Base-by-base conservation (phyloP, 495 filamentous ascomycete genomes). In the Tuber indicum region DNA sequence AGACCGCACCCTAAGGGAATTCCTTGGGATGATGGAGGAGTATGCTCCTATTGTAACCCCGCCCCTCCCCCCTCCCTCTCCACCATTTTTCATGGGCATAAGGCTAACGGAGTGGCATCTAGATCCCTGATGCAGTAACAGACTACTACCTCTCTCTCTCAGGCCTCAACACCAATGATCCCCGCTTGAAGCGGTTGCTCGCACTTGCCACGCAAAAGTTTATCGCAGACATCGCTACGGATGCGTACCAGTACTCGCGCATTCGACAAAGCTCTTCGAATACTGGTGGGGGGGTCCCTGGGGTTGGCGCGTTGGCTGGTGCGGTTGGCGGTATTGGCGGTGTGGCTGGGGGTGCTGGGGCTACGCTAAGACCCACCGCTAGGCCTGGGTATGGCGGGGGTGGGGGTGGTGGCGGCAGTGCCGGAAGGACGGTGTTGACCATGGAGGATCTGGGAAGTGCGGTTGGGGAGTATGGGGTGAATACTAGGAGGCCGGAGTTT, bases 401-500 rank as follows among this genome's bases (percentile, higher is more conserved):
- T 80, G 96, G 95, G 78, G 96, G 95, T 0, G 92, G 92, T 73
- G 96, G 94, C 41, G 93, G 94, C 0, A 92, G 91, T 66, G 93
- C 96, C 85, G 96, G 95, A 62, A 89, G 95, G 73, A 98, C 96
- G 49, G 96, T 99, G 78, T 86, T 99, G 76, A 98, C 96, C 9
- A 98, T 99, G 96, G 96, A 99, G 86, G 96, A 99, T 87, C 84
- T 99, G 82, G 96, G 96, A 3, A 97, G 97, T 92, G 96, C 96
- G 9, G 96, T 98, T 32, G 91, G 92, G 0, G 96, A 98, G 86
- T 98, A 97, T 86, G 96, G 96, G 0, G 94, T 98, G 72, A 98
- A 96, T 85, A 92, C 98, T 19, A 97, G 94, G 90, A 87, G 96
- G 75, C 95, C 94, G 77, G 96, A 99, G 86, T 99, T 98, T 83